Evolutionary conservation across 495 filamentous ascomycete species (phyloP), one percentile per base, ranked within the genome.

Genomic region (Staphylotrichum tortipilum): DNA sequence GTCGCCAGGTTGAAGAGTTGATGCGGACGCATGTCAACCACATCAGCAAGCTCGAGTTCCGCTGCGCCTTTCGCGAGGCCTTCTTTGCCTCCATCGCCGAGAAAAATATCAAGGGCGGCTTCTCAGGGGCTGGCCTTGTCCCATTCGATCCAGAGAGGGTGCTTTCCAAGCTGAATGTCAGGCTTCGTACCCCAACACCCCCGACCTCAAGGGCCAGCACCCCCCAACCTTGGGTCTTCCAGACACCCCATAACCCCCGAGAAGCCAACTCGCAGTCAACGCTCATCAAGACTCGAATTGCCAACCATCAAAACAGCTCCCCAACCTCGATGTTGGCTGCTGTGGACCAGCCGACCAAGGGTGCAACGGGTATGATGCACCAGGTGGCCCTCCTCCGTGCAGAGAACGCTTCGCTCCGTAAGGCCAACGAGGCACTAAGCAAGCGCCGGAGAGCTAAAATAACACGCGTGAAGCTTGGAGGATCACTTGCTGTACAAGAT

Each of bases 381-480:
- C 2, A 47, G 31, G n/a, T 48, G 14, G 29, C 10, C 36, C 3
- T 9, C 44, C 14, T 48, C 12, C 34, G 34, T 24, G 17, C 21
- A 36, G 44, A 46, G 44, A 19, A 23, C 44, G 9, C 18, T 46
- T 45, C 17, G 18, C n/a, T n/a, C n/a, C n/a, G n/a, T n/a, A n/a
- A n/a, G n/a, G n/a, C n/a, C n/a, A n/a, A n/a, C n/a, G n/a, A 15
- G 15, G 4, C 36, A 18, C 18, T 36, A 34, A 47, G 44, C 33
- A 41, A 50, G 36, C 38, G 39, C 38, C 29, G 29, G 8, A 31
- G 29, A 31, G 48, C 48, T 12, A 50, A 52, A 52, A 45, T 23
- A 52, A 52, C 41, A 40, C 34, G 15, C 17, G 33, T 37, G n/a
- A 23, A 40, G 42, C 49, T 52, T 52, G 28, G 41, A 52, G 41